Conservation (phyloP, 2,329 filamentous ascomycete genomes). For the Xylaria sp. region DNA sequence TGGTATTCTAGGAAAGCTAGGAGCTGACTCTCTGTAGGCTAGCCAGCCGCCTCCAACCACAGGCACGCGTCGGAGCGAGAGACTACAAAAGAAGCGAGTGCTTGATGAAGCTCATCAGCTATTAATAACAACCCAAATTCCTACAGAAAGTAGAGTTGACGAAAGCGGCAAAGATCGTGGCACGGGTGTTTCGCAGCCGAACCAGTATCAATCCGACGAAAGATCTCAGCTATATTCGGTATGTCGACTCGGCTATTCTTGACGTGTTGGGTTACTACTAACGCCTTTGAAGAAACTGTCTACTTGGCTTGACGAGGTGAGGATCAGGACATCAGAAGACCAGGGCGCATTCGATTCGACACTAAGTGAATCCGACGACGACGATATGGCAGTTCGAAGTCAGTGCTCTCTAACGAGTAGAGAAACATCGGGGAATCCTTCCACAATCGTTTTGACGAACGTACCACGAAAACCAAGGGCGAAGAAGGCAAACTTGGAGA, state of each 20-base stretch:
- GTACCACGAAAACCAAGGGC: neutral
- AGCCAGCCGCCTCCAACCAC: neutral
- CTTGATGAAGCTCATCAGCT: neutral
- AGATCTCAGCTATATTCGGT: neutral
- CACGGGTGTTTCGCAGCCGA: neutral
- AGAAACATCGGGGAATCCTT: neutral
- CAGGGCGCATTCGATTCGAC: neutral
- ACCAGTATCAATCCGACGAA: neutral
- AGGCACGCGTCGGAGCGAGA: neutral
- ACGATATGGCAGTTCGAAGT: neutral
- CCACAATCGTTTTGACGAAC: neutral
- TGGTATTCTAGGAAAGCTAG: neutral
- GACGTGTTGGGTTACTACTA: neutral
- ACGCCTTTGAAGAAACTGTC: neutral
- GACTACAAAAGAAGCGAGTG: neutral
- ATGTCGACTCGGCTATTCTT: neutral
- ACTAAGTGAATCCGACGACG: neutral
- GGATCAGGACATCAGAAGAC: too few relatives aligned
- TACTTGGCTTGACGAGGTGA: neutral
- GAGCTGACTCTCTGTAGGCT: neutral
- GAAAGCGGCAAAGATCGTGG: neutral
- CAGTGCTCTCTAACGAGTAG: neutral
- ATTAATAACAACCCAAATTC: neutral
- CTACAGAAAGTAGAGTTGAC: neutral
- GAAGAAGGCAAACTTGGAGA: neutral